Evolutionary conservation across 768 basidiomycete species (phyloP), one percentile per base, ranked within the genome.

Genomic region (Leccinum longicurvipes): DNA sequence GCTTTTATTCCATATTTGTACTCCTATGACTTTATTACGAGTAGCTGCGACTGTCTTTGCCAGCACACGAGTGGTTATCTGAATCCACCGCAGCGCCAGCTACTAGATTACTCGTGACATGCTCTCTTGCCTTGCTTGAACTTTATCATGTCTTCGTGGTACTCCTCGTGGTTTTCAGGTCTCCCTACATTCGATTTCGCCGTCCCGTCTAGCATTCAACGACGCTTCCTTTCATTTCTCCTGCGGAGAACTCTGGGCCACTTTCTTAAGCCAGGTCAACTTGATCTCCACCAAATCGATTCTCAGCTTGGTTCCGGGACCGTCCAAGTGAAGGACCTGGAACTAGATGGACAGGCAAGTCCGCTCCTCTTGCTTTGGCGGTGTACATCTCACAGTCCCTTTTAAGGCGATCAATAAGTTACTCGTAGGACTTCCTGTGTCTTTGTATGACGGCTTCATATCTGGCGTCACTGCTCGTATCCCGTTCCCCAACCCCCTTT

Each of bases 271-370:
- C 91, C 90, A 10, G 94, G 92, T 15, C 93, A 94, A 64, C 82
- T 97, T 55, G 91, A 97, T 73, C 77, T 83, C 50, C 81, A 86
- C 53, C 86, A 92, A 73, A 87, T 97, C 63, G 92, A 96, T 63
- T 89, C 92, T 27, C 92, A 96, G 72, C 87, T 98, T 64, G 89
- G 91, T n/a, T 88, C 87, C 41, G 95, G 95, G 17, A 87, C 82
- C 68, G 84, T 97, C 4, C 90, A 93, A 71, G 81, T 98, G 34
- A 86, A 86, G 59, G 85, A 93, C 64, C 75, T 97, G 53, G 84
- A 93, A 67, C 74, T 98, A 49, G 83, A 93, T 69, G 78, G 79
- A 49, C 77, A 84, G 70, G 94, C 89, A 65, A 86, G 79, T 46
- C 28, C 10, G 21, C 41, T 53, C n/a, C 36, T 50, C 29, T 44